Evolutionary conservation across 768 basidiomycete species (phyloP).

Genomic region (Psilocybe cubensis): DNA sequence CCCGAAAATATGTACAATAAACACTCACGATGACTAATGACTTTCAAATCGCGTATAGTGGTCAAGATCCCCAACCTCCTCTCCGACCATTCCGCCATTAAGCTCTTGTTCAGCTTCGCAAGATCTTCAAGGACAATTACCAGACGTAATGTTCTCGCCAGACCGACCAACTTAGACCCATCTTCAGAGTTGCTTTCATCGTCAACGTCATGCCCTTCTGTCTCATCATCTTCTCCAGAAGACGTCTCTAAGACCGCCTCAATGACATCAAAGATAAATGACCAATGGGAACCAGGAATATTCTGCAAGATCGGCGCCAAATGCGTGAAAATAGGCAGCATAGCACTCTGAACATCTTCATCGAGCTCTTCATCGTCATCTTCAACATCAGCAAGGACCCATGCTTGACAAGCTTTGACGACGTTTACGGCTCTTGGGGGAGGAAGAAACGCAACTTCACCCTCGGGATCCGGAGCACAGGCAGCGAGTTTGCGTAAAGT

Average conservation of each 20-base stretch:
- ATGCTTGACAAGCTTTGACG: conserved; percentile 82
- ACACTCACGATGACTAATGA: conserved; percentile 53
- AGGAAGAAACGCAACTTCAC: conserved; percentile 83
- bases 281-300: conserved; percentile 89
- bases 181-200: conserved; percentile 12
- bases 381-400: conserved; percentile 67
- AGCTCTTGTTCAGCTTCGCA: conserved; percentile 67
- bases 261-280: conserved; percentile 85
- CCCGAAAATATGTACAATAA: background rate
- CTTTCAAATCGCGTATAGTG: conserved; percentile 63
- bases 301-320: conserved; percentile 89
- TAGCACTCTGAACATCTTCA: conserved; percentile 78
- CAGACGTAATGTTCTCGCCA: conserved; percentile 74
- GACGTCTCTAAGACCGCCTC: conserved; percentile 80
- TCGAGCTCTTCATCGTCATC: conserved; percentile 72
- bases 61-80: conserved; percentile 55
- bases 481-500: conserved; percentile 71
- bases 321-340: conserved; percentile 73
- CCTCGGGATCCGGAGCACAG: conserved; percentile 76
- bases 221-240: conserved; percentile 11
- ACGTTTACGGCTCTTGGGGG: conserved; percentile 86
- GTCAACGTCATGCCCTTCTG: conserved; percentile 1
- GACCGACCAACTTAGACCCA: conserved; percentile 50
- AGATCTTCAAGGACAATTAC: conserved; percentile 73
- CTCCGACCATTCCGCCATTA: conserved; percentile 72